These are phyloP conservation scores for Prunus dulcis DNA, from an alignment of 306 rosid species.

Conservation along the genomic window DNA sequence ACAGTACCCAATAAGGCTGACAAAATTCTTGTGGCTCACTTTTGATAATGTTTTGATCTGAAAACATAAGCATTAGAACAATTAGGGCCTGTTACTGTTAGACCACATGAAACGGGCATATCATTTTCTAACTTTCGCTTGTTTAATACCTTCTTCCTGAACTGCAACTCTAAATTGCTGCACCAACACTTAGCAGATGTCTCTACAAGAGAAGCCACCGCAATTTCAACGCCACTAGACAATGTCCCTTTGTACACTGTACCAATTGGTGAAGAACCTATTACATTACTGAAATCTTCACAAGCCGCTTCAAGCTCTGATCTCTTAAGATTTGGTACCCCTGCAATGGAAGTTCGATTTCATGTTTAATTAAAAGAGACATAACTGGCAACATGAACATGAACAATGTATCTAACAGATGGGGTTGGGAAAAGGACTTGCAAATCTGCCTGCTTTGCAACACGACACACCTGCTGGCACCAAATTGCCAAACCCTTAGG, in stretches of 20 bases:
- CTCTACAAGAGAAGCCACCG: conserved; percentile 60
- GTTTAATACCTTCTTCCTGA: conserved; percentile 74
- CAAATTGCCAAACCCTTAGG: neutral
- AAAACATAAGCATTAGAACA: conserved; percentile 22
- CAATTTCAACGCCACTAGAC: conserved; percentile 93
- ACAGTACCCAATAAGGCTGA: conserved; percentile 83
- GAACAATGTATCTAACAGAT: neutral
- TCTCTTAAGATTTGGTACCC: conserved; percentile 89
- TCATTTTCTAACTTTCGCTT: neutral
- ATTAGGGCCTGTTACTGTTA: conserved; percentile 19
- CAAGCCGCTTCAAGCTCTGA: conserved; percentile 89
- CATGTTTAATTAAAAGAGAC: conserved; percentile 10
- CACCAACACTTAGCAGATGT: conserved; percentile 66
- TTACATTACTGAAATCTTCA: conserved; percentile 94
- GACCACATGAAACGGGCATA: conserved; percentile 10
- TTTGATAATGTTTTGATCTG: conserved; percentile 78
- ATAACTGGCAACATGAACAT: conserved; percentile 1
- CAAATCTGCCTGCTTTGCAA: neutral
- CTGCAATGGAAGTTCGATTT: conserved; percentile 40
- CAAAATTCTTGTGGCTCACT: conserved; percentile 93
- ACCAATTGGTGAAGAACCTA: conserved; percentile 72
- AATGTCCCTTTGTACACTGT: conserved; percentile 91
- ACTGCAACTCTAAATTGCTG: conserved; percentile 58
- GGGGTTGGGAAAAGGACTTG: neutral
- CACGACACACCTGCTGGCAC: too few species aligned